These are phyloP conservation scores for Kluyveromyces sp. DNA, from an alignment of 1,139 yeast species.

Conservation along the genomic window DNA sequence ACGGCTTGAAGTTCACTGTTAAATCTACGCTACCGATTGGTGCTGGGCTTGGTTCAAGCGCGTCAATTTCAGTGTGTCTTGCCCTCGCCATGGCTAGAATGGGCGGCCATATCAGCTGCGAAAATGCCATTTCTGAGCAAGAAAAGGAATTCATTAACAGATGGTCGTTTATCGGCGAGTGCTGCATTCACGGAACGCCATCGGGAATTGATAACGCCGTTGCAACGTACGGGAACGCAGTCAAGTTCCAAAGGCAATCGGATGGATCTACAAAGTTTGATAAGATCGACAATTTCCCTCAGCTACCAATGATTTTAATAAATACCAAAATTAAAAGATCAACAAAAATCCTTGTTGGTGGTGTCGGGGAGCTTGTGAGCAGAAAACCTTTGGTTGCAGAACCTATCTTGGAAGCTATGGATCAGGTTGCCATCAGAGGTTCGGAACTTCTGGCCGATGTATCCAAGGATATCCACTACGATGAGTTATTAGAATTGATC, in stretches of 20 bases:
- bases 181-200: slow-evolving; percentile 94
- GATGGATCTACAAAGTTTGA: slow-evolving; percentile 22
- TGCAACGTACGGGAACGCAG: slow-evolving; percentile 95
- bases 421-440: slow-evolving; percentile 59
- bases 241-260: slow-evolving; percentile 59
- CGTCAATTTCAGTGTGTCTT: slow-evolving; percentile 79
- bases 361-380: slow-evolving; percentile 52
- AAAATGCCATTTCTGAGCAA: slow-evolving; percentile 27
- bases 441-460: slow-evolving; percentile 16
- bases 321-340: slow-evolving; percentile 83
- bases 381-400: slow-evolving; percentile 48
- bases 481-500: slow-evolving; percentile 53
- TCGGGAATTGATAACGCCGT: slow-evolving; percentile 96
- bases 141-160: slow-evolving; percentile 60
- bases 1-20: slow-evolving; percentile 54
- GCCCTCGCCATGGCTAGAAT: slow-evolving; percentile 65
- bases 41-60: slow-evolving; percentile 95
- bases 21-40: slow-evolving; percentile 90
- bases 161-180: slow-evolving; percentile 92
- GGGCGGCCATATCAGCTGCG: slow-evolving; percentile 43
- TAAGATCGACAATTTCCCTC: slow-evolving; percentile 47
- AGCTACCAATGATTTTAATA: slow-evolving; percentile 64
- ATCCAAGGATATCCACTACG: slow-evolving; percentile 34
- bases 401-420: slow-evolving; percentile 66
- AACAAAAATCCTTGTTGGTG: slow-evolving; percentile 75